A percentile compares a stretch with the other conserved stretches of the same genome.
Evolutionary conservation across 2,329 filamentous ascomycete genomes (phyloP).

Genomic region (Juglanconis oblonga): DNA sequence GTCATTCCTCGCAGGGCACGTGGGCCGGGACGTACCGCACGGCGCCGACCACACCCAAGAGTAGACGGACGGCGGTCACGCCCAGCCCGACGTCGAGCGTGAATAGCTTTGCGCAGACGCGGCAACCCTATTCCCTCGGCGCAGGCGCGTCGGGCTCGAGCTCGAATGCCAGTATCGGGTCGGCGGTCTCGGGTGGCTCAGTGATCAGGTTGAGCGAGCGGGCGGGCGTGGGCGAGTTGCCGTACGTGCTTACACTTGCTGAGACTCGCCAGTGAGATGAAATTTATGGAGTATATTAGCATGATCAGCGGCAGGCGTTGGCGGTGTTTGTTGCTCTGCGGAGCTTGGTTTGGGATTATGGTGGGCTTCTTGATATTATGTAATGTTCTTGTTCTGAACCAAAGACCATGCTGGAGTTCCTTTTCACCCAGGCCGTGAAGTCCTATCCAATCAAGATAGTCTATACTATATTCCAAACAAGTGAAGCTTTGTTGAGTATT

Average conservation of each 20-base stretch:
- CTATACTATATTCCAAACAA: too few species aligned
- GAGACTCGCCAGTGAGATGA: slow-evolving; percentile 1
- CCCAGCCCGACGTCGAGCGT: slow-evolving; percentile 31
- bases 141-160: slow-evolving; percentile 31
- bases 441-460: too few species aligned
- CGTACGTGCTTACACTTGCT: slow-evolving; percentile 36
- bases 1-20: slow-evolving; percentile 41
- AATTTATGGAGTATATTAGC: too few species aligned
- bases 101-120: slow-evolving; percentile 41
- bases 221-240: slow-evolving; percentile 30
- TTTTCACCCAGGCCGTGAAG: too few species aligned
- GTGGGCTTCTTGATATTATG: not conserved
- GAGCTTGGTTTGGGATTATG: not conserved
- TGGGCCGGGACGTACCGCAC: slow-evolving; percentile 45
- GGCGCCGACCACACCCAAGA: slow-evolving; percentile 52
- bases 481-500: too few species aligned
- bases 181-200: slow-evolving; percentile 26
- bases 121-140: slow-evolving; percentile 37
- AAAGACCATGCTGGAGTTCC: too few species aligned
- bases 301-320: too few species aligned
- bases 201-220: slow-evolving; percentile 47
- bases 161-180: slow-evolving; percentile 32
- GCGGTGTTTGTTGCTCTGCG: too few species aligned
- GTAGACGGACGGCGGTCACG: slow-evolving; percentile 37
- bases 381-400: not conserved